phyloP scores from a whole-genome alignment of 495 filamentous ascomycete genomes.

The Penicillium verhagenii region DNA sequence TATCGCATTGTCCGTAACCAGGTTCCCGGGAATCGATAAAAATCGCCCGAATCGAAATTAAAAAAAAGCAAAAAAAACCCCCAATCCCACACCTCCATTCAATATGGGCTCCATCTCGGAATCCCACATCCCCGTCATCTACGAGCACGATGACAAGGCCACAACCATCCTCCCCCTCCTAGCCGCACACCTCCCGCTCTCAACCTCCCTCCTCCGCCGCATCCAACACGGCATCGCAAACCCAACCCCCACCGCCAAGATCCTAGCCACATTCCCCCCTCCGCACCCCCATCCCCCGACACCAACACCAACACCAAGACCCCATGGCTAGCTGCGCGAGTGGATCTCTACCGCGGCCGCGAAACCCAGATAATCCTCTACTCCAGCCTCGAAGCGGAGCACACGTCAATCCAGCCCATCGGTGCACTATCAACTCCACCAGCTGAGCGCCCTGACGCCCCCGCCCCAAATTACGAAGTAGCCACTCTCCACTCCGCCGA shows the following conservation, averaged over 20 bases:
- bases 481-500: constrained; percentile 11
- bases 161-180: constrained; percentile 46
- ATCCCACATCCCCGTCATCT: constrained; percentile 10
- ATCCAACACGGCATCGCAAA: constrained; percentile 52
- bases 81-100: background rate
- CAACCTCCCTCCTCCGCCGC: constrained; percentile 55
- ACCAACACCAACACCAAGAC: constrained; percentile 4
- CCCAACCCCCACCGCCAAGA: constrained; percentile 37
- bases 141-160: constrained; percentile 33
- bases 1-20: constrained; percentile 7
- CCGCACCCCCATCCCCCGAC: constrained; percentile 13
- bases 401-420: constrained; percentile 24
- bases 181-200: constrained; percentile 49
- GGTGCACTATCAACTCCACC: background rate
- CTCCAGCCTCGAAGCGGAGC: constrained; percentile 49
- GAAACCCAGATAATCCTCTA: constrained; percentile 65
- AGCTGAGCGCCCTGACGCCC: too few relatives aligned
- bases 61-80: background rate
- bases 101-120: too few relatives aligned
- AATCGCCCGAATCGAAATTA: background rate
- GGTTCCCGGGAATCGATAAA: constrained; percentile 6
- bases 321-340: constrained; percentile 52
- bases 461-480: constrained; percentile 2
- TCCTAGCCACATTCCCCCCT: constrained; percentile 42
- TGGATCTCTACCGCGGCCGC: constrained; percentile 55